These are phyloP conservation scores for Tirmania nivea DNA, from an alignment of 495 filamentous ascomycete species.

Conservation along the genomic window DNA sequence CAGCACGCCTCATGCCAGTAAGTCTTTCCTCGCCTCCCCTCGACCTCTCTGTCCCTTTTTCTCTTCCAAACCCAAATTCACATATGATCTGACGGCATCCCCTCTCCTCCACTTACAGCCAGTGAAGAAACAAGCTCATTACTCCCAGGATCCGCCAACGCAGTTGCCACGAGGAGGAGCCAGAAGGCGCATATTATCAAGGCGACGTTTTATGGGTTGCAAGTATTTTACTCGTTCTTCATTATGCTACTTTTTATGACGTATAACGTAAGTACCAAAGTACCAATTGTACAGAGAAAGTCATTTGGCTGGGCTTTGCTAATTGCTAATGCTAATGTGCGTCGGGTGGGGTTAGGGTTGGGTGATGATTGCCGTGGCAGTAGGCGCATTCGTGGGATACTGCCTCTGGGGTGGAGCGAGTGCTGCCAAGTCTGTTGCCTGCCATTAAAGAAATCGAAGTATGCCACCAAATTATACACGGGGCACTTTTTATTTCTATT, in stretches of 20 bases:
- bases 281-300: not conserved
- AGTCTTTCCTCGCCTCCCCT: conserved; percentile 11
- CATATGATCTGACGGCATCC: not conserved
- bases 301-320: too few species aligned
- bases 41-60: too few species aligned
- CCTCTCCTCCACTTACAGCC: conserved; percentile 1
- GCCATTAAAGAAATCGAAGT: conserved; percentile 36
- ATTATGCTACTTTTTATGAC: conserved; percentile 99
- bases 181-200: conserved; percentile 49
- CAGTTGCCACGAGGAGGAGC: conserved; percentile 7
- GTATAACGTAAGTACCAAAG: conserved; percentile 38
- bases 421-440: conserved; percentile 64
- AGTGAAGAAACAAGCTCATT: conserved; percentile 42
- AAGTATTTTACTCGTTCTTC: conserved; percentile 98
- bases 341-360: conserved; percentile 29
- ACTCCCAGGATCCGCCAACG: conserved; percentile 39
- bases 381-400: conserved; percentile 79
- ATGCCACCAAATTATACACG: not conserved
- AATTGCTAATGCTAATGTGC: too few species aligned
- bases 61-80: too few species aligned
- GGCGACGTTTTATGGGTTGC: conserved; percentile 65
- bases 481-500: too few species aligned
- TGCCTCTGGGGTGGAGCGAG: conserved; percentile 47
- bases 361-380: conserved; percentile 79
- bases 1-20: conserved; percentile 32